Percentiles rank a stretch among this genome's conserved stretches.
phyloP scores from a whole-genome alignment of 78 protist genomes.

The Paratrimastix pyriformis region DNA sequence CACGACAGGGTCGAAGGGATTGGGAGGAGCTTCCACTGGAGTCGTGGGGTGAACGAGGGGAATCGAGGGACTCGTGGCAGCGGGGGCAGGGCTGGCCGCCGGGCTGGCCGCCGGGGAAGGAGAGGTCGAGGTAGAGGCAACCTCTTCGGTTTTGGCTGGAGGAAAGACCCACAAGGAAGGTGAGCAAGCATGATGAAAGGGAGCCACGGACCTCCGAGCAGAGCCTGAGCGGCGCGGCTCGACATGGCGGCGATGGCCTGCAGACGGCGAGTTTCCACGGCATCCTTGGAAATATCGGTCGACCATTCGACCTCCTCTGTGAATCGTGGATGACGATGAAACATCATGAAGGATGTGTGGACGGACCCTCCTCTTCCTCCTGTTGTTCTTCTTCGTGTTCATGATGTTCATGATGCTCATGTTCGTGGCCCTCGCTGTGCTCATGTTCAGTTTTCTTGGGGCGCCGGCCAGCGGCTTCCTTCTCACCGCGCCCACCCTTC shows the following conservation, averaged over 20 bases:
- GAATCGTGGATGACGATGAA: not conserved
- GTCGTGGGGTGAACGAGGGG: too few relatives aligned
- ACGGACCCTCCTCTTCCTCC: slow-evolving; percentile 8
- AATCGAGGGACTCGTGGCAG: too few relatives aligned
- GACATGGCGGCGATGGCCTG: too few relatives aligned
- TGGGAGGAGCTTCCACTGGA: too few relatives aligned
- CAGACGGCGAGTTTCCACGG: not conserved
- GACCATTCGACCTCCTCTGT: slow-evolving; percentile 1
- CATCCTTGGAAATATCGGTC: slow-evolving; percentile 6
- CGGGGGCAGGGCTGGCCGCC: too few relatives aligned
- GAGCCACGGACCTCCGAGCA: not conserved
- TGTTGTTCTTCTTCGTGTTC: slow-evolving; percentile 11
- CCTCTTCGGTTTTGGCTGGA: not conserved
- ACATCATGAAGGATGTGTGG: too few relatives aligned
- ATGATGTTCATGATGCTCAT: not conserved
- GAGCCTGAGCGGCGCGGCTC: too few relatives aligned
- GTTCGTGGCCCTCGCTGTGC: not conserved
- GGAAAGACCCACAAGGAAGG: not conserved
- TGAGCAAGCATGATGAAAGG: not conserved
- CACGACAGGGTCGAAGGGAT: too few relatives aligned
- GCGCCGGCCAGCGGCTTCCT: not conserved
- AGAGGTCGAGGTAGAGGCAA: not conserved
- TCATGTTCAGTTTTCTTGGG: not conserved
- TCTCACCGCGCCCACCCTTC: not conserved
- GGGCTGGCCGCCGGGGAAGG: not conserved